Evolutionary conservation across 768 basidiomycete genomes (phyloP).

Genomic region (Kwoniella shandongensis): DNA sequence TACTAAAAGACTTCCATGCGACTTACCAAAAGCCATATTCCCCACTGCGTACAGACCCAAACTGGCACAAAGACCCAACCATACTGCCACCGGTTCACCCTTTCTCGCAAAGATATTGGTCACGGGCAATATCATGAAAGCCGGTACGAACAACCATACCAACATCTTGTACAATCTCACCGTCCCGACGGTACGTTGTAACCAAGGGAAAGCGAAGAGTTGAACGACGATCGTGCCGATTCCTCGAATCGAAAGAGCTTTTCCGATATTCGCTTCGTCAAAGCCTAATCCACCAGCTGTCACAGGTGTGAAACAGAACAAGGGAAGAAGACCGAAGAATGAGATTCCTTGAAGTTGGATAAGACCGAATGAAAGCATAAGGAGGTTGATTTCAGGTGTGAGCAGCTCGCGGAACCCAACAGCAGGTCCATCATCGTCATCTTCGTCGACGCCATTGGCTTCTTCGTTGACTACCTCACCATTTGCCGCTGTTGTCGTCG

Average conservation of each 20-base stretch:
- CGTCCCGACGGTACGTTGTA: constrained; percentile 29
- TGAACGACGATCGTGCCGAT: constrained; percentile 36
- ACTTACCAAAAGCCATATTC: constrained; percentile 39
- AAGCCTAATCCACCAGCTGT: constrained; percentile 37
- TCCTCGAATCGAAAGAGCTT: constrained; percentile 32
- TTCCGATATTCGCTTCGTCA: constrained; percentile 30
- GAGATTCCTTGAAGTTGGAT: constrained; percentile 32
- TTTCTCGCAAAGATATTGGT: constrained; percentile 31
- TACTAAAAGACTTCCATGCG: no score
- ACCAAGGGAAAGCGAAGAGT: constrained; percentile 35
- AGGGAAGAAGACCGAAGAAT: constrained; percentile 28
- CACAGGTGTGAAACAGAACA: constrained; percentile 46
- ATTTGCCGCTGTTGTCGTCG: background rate
- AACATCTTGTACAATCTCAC: constrained; percentile 29
- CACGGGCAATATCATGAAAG: constrained; percentile 31
- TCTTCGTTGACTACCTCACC: background rate
- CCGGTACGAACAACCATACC: constrained; percentile 35
- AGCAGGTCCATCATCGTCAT: constrained; percentile 12
- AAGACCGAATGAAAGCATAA: constrained; percentile 38
- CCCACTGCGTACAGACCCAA: constrained; percentile 27
- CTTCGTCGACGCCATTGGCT: background rate
- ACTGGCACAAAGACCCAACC: constrained; percentile 25
- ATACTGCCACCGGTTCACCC: constrained; percentile 23
- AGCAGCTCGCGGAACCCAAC: constrained; percentile 22
- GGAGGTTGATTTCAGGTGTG: constrained; percentile 31